Base-by-base conservation (phyloP, 805 yeast species). In the Lipomyces spencermartinsiae region DNA sequence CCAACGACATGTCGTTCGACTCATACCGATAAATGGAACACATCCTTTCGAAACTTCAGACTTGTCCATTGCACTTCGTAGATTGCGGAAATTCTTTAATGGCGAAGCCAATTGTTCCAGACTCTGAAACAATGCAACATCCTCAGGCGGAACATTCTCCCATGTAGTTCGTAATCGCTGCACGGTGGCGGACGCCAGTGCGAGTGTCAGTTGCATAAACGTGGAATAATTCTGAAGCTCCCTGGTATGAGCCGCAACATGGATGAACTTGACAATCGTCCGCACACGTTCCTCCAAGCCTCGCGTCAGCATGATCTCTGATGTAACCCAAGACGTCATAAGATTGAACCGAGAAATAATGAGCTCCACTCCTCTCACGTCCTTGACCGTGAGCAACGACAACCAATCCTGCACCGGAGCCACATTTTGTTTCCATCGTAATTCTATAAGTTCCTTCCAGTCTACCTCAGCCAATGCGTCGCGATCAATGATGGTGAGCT, bases 281-380 rank as follows among this genome's bases (percentile, higher is more conserved):
- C 86, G 83, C 56, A 87, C 86, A 71, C 94, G 83, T 72, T 91
- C 85, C 2, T 81, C 82, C 33, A 85, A 81, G 56, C 83, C 80
- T 65, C 82, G 83, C 9, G 97, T 92, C 68, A 94, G 80, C 16
- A 92, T 78, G 64, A 95, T 86, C 80, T 94, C 97, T 0, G 97
- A 91, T 43, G 91, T 87, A 54, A 93, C 88, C 98, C 98, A 94
- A 74, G 91, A 92, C 6, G 91, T 93, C 81, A 91, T 71, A 33
- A 94, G 80, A 76, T 94, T 93, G 82, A 93, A 95, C 68, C 99
- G 82, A 0, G 96, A 84, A 53, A 92, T 88, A 12, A 92, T 92
- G 59, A 94, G 80, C 70, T 91, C 92, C 49, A 93, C 87, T 0
- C 98, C 97, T n/a, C 88, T 82, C 78, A 39, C 80, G 76, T 73